Evolutionary conservation across 768 basidiomycete species (phyloP).

Genomic region (Megacollybia marginata): DNA sequence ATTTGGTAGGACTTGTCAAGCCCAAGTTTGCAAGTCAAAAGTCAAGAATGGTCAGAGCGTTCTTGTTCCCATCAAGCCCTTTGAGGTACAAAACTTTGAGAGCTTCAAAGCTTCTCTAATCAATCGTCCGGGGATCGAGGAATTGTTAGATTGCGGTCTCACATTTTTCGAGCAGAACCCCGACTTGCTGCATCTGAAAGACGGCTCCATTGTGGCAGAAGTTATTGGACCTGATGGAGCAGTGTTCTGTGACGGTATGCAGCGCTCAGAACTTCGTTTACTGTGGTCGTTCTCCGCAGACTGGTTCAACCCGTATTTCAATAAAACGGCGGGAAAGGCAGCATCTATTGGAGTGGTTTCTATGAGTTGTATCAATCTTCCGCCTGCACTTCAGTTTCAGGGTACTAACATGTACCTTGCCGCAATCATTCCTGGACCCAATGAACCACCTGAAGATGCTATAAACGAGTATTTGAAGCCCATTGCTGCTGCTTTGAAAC

Average conservation of each 20-base stretch:
- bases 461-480: constrained; percentile 25
- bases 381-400: constrained; percentile 19
- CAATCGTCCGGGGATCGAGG: background rate
- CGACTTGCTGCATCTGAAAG: constrained; percentile 19
- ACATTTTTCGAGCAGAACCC: background rate
- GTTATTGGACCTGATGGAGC: constrained; percentile 18
- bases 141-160: background rate
- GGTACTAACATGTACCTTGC: constrained; percentile 28
- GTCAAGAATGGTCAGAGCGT: background rate
- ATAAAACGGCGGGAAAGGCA: constrained; percentile 19
- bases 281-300: constrained; percentile 24
- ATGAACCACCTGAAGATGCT: constrained; percentile 20
- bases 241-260: constrained; percentile 10
- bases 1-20: background rate
- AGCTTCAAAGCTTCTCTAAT: background rate
- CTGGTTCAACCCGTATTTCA: constrained; percentile 28
- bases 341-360: constrained; percentile 19
- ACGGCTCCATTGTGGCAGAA: constrained; percentile 16
- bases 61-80: background rate
- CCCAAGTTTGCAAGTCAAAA: background rate
- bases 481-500: constrained; percentile 23
- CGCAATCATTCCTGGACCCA: constrained; percentile 26
- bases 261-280: constrained; percentile 16
- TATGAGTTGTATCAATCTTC: constrained; percentile 28
- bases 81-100: background rate